Evolutionary conservation across 176 grass and related monocot species (phyloP), one percentile per base, ranked within the genome.

Genomic region (Rhynchospora tenuis): DNA sequence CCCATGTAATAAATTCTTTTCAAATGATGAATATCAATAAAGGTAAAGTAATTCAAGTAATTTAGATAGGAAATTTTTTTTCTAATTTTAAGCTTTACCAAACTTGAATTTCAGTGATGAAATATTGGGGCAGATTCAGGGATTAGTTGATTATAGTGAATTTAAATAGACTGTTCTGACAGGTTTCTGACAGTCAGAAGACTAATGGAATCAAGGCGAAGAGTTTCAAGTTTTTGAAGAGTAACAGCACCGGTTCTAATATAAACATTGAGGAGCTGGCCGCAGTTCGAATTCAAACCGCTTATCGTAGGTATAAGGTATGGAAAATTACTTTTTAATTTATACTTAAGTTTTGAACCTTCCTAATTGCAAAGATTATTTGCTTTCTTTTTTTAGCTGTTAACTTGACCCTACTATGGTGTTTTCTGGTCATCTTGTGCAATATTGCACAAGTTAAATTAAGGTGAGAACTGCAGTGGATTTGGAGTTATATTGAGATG

Each of bases 241-340:
- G 73, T 16, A 86, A 78, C 15, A 88, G 80, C 63, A 88, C 89
- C 85, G 89, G 74, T 87, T 96, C 91, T 12, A 84, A 87, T 79
- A 87, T 87, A 78, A 91, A 91, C 59, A 83, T 89, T 8, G 91
- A 97, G 72, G 91, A 97, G 20, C 91, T 88, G 84, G 93, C 93
- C 28, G 91, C 93, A 66, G 89, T 84, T 71, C 80, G 85, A 45
- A 97, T 97, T 65, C 93, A 97, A 81, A 91, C 90, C 7, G 87
- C 89, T 6, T 97, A 89, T 81, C 62, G 93, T 75, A 79, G 89
- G 79, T 93, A 87, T 89, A 93, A 84, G 93, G 93, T 97, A 19
- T 20, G 42, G 1, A 45, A 52, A 17, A 44, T 31, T 12, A 22
- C 50, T 22, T 29, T 5, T 83, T 26, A 68, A 27, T 19, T 83